Percentiles rank a stretch among this genome's conserved stretches.
Evolutionary conservation across 1,284 basidiomycete species (phyloP).

Genomic region (Irpex lacteus): DNA sequence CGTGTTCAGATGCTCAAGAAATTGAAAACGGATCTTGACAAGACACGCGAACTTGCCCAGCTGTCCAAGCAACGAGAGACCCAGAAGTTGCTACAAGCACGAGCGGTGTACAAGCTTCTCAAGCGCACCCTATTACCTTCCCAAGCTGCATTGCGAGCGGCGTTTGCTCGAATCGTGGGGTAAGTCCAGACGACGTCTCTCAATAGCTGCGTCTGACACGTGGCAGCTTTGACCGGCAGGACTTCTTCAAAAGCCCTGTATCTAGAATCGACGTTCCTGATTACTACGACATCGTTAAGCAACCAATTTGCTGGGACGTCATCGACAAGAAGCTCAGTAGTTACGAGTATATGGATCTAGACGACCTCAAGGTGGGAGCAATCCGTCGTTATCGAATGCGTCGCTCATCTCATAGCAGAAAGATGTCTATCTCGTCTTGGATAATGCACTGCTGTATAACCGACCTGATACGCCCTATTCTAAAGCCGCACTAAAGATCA

Average conservation of each 20-base stretch:
- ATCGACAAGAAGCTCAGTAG: slow-evolving; percentile 81
- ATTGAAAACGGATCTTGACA: slow-evolving; percentile 79
- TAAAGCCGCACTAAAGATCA: slow-evolving; percentile 72
- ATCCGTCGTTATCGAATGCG: neutral
- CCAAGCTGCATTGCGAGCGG: slow-evolving; percentile 56
- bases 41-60: slow-evolving; percentile 70
- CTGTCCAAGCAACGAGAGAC: slow-evolving; percentile 81
- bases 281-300: slow-evolving; percentile 85
- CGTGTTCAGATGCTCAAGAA: slow-evolving; percentile 58
- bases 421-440: slow-evolving; percentile 80
- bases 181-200: slow-evolving; percentile 27
- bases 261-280: slow-evolving; percentile 81
- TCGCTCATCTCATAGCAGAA: slow-evolving; percentile 41
- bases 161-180: slow-evolving; percentile 72
- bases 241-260: slow-evolving; percentile 83
- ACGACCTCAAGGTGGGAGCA: slow-evolving; percentile 68
- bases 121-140: slow-evolving; percentile 67
- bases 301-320: slow-evolving; percentile 87
- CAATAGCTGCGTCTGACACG: slow-evolving; percentile 7
- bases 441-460: slow-evolving; percentile 91
- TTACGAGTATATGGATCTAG: slow-evolving; percentile 75
- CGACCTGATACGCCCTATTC: slow-evolving; percentile 71
- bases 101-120: slow-evolving; percentile 70
- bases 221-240: slow-evolving; percentile 68
- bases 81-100: slow-evolving; percentile 75